A percentile compares a stretch with the other conserved stretches of the same genome.
Conservation (phyloP, 1,284 basidiomycete genomes). For the Schizopora paradoxa region DNA sequence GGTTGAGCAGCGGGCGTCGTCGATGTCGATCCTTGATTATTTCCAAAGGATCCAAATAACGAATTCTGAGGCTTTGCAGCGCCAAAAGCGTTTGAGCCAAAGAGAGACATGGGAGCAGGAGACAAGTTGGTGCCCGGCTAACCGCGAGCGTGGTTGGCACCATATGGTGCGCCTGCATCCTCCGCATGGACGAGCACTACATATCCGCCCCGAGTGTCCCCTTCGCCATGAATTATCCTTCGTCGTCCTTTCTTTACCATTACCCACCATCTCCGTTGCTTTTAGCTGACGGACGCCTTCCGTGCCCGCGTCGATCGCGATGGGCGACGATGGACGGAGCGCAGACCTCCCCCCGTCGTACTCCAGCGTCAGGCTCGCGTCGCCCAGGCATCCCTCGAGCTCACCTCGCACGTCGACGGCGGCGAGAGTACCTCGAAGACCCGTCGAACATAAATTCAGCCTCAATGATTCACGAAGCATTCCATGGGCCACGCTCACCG, state of each 20-base stretch:
- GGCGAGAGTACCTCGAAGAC: slow-evolving; percentile 9
- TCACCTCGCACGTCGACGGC: no score
- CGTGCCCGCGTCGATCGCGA: slow-evolving; percentile 3
- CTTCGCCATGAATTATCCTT: slow-evolving; percentile 4
- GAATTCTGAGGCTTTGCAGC: slow-evolving; percentile 23
- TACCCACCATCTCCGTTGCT: neutral
- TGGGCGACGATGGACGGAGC: neutral
- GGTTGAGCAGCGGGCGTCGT: slow-evolving; percentile 22
- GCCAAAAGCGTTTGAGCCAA: neutral
- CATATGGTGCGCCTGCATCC: neutral
- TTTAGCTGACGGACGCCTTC: slow-evolving; percentile 6
- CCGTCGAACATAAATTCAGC: slow-evolving; percentile 15
- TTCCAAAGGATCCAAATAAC: slow-evolving; percentile 26
- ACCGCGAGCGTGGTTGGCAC: slow-evolving; percentile 2
- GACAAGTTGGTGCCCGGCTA: slow-evolving; percentile 1
- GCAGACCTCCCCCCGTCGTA: slow-evolving; percentile 7
- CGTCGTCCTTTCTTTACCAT: slow-evolving; percentile 2
- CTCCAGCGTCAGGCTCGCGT: slow-evolving; percentile 4
- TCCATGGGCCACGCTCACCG: slow-evolving; percentile 19
- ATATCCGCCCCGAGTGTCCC: slow-evolving; percentile 1
- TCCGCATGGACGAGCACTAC: slow-evolving; percentile 2
- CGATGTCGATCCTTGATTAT: slow-evolving; percentile 22
- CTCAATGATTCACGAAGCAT: slow-evolving; percentile 10
- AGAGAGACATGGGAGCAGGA: slow-evolving; percentile 10
- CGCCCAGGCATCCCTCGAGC: slow-evolving; percentile 1